Conservation (phyloP, 2,329 filamentous ascomycete species). For the Stagonosporopsis rhizophila region DNA sequence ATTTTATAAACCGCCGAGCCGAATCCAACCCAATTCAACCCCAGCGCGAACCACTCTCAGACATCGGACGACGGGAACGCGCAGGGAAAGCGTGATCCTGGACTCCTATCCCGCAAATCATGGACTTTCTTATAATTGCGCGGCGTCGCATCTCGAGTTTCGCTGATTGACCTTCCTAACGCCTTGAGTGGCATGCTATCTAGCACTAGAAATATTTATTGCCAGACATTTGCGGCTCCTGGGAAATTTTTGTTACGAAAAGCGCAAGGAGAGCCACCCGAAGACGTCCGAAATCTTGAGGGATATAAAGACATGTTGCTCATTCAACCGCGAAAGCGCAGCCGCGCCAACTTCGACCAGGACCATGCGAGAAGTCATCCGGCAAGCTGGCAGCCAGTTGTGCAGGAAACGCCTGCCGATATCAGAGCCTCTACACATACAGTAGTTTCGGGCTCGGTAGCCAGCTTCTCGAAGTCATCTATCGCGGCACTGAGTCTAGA, state of each 20-base stretch:
- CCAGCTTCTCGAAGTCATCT: not conserved
- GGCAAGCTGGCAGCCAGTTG: not conserved
- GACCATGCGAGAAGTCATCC: conserved; percentile 3
- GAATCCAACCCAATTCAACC: conserved; percentile 5
- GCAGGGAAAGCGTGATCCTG: conserved; percentile 3
- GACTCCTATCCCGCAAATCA: conserved; percentile 6
- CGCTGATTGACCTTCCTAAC: not conserved
- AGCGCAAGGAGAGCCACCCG: not conserved
- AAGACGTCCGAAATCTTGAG: not conserved
- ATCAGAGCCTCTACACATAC: not conserved
- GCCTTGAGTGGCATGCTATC: conserved; percentile 12
- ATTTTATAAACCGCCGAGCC: conserved; percentile 3
- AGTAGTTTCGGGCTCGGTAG: not conserved
- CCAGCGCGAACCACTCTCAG: conserved; percentile 14
- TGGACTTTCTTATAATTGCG: conserved; percentile 8
- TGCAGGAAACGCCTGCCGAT: not conserved
- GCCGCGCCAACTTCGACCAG: not conserved
- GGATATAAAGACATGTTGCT: not conserved
- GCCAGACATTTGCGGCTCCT: conserved; percentile 6
- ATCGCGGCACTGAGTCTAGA: conserved; percentile 5
- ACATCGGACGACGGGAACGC: conserved; percentile 7
- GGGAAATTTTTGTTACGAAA: not conserved
- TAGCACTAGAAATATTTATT: conserved; percentile 6
- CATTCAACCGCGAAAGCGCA: conserved; percentile 9
- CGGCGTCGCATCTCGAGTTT: not conserved